phyloP scores from a whole-genome alignment of 345 rosid genomes.

The Citrus cavaleriei region DNA sequence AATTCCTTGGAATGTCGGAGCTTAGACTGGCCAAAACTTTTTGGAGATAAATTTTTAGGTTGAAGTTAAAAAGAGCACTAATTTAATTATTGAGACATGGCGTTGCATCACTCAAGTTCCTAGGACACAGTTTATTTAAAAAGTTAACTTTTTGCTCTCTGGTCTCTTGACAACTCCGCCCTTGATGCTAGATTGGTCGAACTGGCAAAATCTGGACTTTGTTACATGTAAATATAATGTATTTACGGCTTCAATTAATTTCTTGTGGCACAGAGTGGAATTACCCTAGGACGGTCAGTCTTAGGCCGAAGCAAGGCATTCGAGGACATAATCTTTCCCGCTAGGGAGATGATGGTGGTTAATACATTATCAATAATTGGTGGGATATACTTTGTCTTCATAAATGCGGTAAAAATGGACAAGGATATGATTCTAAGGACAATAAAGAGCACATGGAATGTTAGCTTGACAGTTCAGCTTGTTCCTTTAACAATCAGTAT shows the following conservation, averaged over 20 bases:
- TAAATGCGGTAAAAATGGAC: slow-evolving; percentile 29
- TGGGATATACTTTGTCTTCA: slow-evolving; percentile 13
- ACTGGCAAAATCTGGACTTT: background rate
- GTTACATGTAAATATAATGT: background rate
- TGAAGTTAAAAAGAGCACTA: too few relatives aligned
- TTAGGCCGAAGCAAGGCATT: slow-evolving; percentile 8
- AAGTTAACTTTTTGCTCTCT: background rate
- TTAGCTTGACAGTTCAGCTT: background rate
- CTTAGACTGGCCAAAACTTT: background rate
- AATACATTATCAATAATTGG: slow-evolving; percentile 11
- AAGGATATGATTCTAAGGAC: background rate
- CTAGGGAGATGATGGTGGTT: background rate
- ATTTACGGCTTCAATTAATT: background rate
- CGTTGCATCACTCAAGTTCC: too few relatives aligned
- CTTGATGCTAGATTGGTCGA: background rate
- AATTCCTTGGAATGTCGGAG: background rate
- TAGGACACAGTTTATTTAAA: too few relatives aligned
- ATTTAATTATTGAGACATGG: too few relatives aligned
- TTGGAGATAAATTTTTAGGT: too few relatives aligned
- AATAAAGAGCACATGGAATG: slow-evolving; percentile 7
- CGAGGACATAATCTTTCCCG: slow-evolving; percentile 7
- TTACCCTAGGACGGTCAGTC: slow-evolving; percentile 25
- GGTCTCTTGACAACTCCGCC: background rate
- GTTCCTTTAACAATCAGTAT: background rate
- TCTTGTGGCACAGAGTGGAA: slow-evolving; percentile 16